These are phyloP conservation scores for Trifolium pratense DNA, from an alignment of 306 rosid genomes.

Conservation along the genomic window DNA sequence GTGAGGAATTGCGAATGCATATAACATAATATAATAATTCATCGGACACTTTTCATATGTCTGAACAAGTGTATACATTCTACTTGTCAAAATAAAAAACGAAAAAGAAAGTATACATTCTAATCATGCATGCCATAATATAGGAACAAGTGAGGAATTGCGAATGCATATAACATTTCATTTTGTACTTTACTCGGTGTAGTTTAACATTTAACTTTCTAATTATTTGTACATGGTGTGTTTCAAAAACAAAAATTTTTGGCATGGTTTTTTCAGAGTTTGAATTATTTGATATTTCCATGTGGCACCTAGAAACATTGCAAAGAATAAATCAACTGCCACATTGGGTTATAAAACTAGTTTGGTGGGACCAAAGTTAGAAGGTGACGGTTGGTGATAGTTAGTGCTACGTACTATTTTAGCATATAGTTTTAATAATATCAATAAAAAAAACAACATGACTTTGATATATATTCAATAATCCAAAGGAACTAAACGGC, in stretches of 20 bases:
- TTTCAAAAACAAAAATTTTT: neutral
- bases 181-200: neutral
- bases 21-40: no score
- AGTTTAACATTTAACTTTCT: neutral
- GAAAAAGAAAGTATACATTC: no score
- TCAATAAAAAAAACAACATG: no score
- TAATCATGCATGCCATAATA: neutral
- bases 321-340: constrained; percentile 2
- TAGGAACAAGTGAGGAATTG: neutral
- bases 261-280: neutral
- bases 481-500: constrained; percentile 20
- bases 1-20: no score
- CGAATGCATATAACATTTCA: neutral
- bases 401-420: neutral
- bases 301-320: neutral
- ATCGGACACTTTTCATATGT: no score
- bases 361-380: neutral
- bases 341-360: neutral
- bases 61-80: no score
- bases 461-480: neutral
- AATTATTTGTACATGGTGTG: neutral
- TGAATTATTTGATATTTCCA: neutral
- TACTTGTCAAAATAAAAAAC: no score
- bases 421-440: neutral
- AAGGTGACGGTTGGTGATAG: neutral